phyloP scores from a whole-genome alignment of 257 asterid species.

The Haberlea rhodopensis region DNA sequence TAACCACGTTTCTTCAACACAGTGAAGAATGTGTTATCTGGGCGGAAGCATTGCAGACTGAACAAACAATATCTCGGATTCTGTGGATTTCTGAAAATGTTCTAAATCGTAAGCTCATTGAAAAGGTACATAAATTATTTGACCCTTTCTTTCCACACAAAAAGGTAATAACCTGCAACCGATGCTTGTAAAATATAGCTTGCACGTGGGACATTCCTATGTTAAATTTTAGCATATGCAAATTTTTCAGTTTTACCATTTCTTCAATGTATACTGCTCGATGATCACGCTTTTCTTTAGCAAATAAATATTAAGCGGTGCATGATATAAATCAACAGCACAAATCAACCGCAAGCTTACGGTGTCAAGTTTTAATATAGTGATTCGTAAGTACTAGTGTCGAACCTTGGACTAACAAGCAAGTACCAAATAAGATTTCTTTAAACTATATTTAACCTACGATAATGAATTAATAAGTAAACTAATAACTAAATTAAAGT shows the following conservation, averaged over 20 bases:
- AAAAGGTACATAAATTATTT: constrained; percentile 49
- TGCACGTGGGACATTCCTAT: background rate
- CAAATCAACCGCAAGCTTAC: no score
- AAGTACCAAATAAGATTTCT: no score
- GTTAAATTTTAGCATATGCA: constrained; percentile 6
- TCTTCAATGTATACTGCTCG: background rate
- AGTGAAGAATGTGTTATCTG: constrained; percentile 49
- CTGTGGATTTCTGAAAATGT: constrained; percentile 87
- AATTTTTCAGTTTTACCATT: background rate
- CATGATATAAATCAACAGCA: no score
- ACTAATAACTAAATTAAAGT: no score
- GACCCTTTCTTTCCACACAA: constrained; percentile 18
- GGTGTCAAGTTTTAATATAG: no score
- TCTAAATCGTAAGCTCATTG: constrained; percentile 64
- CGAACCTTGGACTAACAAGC: no score
- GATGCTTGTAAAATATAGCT: constrained; percentile 11
- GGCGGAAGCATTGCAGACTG: constrained; percentile 68
- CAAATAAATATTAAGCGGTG: no score
- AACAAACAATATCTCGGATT: constrained; percentile 64
- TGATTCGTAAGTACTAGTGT: no score
- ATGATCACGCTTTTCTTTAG: no score
- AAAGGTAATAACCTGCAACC: constrained; percentile 13
- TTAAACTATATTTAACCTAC: no score
- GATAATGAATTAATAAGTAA: no score
- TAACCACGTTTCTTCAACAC: constrained; percentile 71